Conservation (phyloP, 1,284 basidiomycete species). For the Volvariella volvacea region DNA sequence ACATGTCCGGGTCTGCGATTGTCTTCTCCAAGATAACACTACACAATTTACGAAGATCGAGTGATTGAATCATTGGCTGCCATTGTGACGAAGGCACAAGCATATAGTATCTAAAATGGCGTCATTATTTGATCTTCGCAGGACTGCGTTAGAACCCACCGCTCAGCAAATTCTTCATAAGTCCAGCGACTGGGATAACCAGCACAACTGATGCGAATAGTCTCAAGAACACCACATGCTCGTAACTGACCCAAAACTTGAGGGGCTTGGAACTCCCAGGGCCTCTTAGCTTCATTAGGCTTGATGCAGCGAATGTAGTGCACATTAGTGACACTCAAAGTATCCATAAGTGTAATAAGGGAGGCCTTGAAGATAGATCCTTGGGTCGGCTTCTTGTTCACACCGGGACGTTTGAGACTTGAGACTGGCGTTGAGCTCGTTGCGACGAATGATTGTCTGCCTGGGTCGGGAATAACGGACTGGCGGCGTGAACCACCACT, state of each 20-base stretch:
- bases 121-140: conserved; percentile 11
- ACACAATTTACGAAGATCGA: conserved; percentile 82
- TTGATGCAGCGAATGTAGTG: conserved; percentile 99
- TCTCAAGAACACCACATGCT: conserved; percentile 98
- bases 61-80: conserved; percentile 73
- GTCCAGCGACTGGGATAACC: conserved; percentile 99
- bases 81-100: conserved; percentile 85
- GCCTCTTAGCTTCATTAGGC: conserved; percentile 93
- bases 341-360: conserved; percentile 93
- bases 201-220: conserved; percentile 97
- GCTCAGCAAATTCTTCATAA: conserved; percentile 98
- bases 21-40: conserved; percentile 80
- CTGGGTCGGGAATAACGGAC: conserved; percentile 80
- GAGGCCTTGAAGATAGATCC: conserved; percentile 99
- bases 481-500: conserved; percentile 70
- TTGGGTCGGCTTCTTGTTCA: conserved; percentile 87
- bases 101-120: conserved; percentile 82
- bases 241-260: conserved; percentile 94
- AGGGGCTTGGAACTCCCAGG: conserved; percentile 96
- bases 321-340: conserved; percentile 94
- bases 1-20: conserved; percentile 92
- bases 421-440: conserved; percentile 29
- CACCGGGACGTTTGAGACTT: conserved; percentile 54
- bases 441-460: conserved; percentile 65
- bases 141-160: conserved; percentile 43